Evolutionary conservation across 306 rosid genomes (phyloP).

Genomic region (Begonia fuchsioides): DNA sequence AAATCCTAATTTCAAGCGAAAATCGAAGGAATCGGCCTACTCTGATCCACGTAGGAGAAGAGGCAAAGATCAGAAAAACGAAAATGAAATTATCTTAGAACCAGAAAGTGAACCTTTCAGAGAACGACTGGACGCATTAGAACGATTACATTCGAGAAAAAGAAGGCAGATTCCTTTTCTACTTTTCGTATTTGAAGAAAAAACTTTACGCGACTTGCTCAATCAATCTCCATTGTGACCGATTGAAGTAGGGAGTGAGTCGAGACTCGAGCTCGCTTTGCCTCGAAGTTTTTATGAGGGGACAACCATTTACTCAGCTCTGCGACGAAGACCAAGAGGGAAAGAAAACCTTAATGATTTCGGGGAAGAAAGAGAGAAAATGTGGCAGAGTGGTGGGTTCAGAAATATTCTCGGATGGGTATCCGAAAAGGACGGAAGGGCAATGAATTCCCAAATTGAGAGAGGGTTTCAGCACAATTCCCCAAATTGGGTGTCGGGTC

Average conservation of each 20-base stretch:
- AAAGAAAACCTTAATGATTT: no score
- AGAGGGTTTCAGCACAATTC: slow-evolving; percentile 21
- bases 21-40: slow-evolving; percentile 49
- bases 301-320: no score
- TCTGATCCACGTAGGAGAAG: slow-evolving; percentile 12
- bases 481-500: slow-evolving; percentile 10
- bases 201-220: slow-evolving; percentile 20
- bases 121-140: slow-evolving; percentile 48
- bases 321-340: no score
- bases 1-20: slow-evolving; percentile 30
- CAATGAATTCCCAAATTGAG: slow-evolving; percentile 32
- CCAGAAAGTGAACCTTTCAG: slow-evolving; percentile 83
- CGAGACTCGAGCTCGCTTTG: no score
- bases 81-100: slow-evolving; percentile 34
- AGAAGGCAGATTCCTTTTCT: slow-evolving; percentile 87
- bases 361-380: no score
- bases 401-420: slow-evolving; percentile 27
- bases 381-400: slow-evolving; percentile 3
- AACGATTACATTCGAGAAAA: slow-evolving; percentile 53
- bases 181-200: slow-evolving; percentile 22
- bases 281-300: no score
- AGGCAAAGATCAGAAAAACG: slow-evolving; percentile 8
- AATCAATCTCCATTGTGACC: slow-evolving; percentile 14
- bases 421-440: slow-evolving; percentile 26
- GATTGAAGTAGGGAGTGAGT: background rate